Percentiles rank a stretch among this genome's conserved stretches.
phyloP scores from a whole-genome alignment of 2,329 filamentous ascomycete genomes.

The Colletotrichum musae region DNA sequence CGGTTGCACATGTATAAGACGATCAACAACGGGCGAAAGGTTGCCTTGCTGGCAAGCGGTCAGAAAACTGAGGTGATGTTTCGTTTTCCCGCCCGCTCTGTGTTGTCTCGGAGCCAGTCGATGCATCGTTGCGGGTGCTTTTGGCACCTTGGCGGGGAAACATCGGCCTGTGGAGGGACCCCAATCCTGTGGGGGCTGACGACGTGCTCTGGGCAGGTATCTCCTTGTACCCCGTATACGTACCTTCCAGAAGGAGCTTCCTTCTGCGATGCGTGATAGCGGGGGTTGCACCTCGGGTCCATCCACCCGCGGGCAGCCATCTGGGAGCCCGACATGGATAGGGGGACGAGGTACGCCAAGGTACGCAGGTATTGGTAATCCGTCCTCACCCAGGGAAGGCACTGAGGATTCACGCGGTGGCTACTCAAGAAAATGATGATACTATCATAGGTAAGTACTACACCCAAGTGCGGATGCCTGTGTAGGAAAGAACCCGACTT shows the following conservation, averaged over 20 bases:
- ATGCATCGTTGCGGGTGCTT: slow-evolving; percentile 19
- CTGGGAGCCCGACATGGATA: slow-evolving; percentile 20
- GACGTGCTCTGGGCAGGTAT: slow-evolving; percentile 8
- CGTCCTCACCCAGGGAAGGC: no score
- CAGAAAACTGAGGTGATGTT: neutral
- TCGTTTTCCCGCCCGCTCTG: slow-evolving; percentile 17
- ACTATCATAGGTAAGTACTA: no score
- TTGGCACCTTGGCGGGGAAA: slow-evolving; percentile 32
- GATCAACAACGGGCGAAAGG: slow-evolving; percentile 5
- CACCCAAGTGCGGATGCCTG: no score
- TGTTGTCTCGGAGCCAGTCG: slow-evolving; percentile 28
- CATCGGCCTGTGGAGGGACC: slow-evolving; percentile 20
- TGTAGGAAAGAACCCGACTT: no score
- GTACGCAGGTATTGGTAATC: no score
- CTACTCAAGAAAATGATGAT: no score
- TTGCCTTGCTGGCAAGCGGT: neutral
- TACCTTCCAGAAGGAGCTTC: slow-evolving; percentile 17
- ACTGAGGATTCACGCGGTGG: no score
- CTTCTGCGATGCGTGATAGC: neutral
- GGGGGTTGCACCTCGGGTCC: slow-evolving; percentile 22
- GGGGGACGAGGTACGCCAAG: neutral
- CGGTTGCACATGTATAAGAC: slow-evolving; percentile 1
- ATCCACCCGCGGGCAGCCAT: slow-evolving; percentile 21
- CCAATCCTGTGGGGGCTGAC: slow-evolving; percentile 8
- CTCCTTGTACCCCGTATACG: slow-evolving; percentile 1